These are phyloP conservation scores for Penicillium subrubescens DNA, from an alignment of 495 filamentous ascomycete genomes.

Conservation along the genomic window DNA sequence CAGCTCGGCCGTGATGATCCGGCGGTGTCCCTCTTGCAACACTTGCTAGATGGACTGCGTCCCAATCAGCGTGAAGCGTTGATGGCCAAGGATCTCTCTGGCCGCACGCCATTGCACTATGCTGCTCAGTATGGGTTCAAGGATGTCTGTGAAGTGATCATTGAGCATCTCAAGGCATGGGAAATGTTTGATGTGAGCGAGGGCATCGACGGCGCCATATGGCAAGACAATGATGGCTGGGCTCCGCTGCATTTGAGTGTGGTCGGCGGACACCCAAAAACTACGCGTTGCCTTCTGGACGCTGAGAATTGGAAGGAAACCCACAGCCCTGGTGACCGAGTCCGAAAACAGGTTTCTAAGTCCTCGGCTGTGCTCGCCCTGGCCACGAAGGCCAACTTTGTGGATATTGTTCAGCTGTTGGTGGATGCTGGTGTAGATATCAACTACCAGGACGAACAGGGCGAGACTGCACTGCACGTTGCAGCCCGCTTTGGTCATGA, in stretches of 20 bases:
- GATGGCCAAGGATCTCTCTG: conserved; percentile 70
- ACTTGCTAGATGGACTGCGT: conserved; percentile 71
- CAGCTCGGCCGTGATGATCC: conserved; percentile 70
- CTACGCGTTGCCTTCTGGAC: conserved; percentile 76
- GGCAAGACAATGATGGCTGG: conserved; percentile 92
- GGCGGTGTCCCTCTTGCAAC: conserved; percentile 70
- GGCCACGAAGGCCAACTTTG: conserved; percentile 82
- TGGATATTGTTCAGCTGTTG: conserved; percentile 78
- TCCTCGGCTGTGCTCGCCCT: conserved; percentile 90
- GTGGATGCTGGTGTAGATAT: conserved; percentile 91
- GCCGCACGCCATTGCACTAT: conserved; percentile 90
- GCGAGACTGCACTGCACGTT: conserved; percentile 92
- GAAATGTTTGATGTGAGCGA: conserved; percentile 78
- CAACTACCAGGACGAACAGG: conserved; percentile 89
- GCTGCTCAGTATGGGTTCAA: conserved; percentile 93
- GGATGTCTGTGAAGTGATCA: conserved; percentile 81
- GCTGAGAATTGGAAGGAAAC: conserved; percentile 66
- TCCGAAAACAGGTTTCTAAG: conserved; percentile 70
- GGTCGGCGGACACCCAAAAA: conserved; percentile 84
- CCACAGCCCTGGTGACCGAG: conserved; percentile 36
- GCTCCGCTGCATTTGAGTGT: conserved; percentile 91
- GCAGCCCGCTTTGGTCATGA: conserved; percentile 86
- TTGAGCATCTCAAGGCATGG: conserved; percentile 87
- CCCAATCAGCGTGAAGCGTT: conserved; percentile 70
- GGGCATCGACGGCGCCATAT: conserved; percentile 80